phyloP scores from a whole-genome alignment of 176 grass and related monocot genomes.

The Cenchrus purpureus region DNA sequence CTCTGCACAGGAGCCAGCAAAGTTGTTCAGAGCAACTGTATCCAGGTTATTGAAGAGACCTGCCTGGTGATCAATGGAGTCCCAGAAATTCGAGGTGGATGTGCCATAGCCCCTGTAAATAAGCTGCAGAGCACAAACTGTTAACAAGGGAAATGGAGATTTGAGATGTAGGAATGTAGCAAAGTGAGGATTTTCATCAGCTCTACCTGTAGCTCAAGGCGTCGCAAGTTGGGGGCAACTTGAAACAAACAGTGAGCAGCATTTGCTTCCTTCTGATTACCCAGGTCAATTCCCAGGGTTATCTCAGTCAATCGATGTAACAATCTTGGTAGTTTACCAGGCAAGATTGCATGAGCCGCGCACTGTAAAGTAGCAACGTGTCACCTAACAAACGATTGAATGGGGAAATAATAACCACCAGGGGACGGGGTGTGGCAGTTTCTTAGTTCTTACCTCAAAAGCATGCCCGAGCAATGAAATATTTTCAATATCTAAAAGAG shows the following conservation, averaged over 20 bases:
- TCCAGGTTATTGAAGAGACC: conserved; percentile 39
- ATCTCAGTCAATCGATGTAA: conserved; percentile 47
- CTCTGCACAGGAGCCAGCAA: conserved; percentile 19
- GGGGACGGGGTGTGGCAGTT: not conserved
- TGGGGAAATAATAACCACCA: conserved; percentile 22
- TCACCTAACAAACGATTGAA: conserved; percentile 15
- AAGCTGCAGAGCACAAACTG: conserved; percentile 31
- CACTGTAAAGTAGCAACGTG: conserved; percentile 34
- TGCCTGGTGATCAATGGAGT: conserved; percentile 11
- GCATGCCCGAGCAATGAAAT: conserved; percentile 27
- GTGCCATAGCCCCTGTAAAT: not conserved
- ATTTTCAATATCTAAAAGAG: conserved; percentile 46
- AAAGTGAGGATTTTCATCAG: conserved; percentile 27
- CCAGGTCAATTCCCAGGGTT: conserved; percentile 31
- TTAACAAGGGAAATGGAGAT: conserved; percentile 11
- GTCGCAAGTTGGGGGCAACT: conserved; percentile 49
- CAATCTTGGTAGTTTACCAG: conserved; percentile 25
- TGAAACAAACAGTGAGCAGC: conserved; percentile 49
- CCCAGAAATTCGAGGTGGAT: conserved; percentile 15
- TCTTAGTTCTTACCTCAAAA: conserved; percentile 38
- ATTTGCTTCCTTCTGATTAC: conserved; percentile 32
- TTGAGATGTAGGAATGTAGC: conserved; percentile 19
- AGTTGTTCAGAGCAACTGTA: conserved; percentile 12
- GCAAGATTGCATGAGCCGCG: conserved; percentile 14
- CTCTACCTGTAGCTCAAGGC: conserved; percentile 39